phyloP scores from a whole-genome alignment of 164 flowering plant species.

The Euptelea pleiosperma region DNA sequence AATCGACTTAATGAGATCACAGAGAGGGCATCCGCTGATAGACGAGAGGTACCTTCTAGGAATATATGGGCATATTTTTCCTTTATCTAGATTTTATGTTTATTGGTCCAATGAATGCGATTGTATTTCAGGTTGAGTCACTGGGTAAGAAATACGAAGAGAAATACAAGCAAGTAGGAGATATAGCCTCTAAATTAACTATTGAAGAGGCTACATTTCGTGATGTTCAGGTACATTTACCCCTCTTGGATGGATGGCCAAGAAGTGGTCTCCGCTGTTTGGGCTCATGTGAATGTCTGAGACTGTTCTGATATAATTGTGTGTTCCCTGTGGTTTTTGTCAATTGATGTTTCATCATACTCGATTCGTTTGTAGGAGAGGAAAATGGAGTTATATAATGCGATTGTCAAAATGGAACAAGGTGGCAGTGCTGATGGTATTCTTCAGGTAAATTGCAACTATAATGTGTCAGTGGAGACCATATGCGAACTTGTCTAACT shows the following conservation, averaged over 20 bases:
- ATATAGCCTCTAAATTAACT: slow-evolving; percentile 78
- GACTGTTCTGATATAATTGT: background rate
- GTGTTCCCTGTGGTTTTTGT: background rate
- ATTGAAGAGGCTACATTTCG: slow-evolving; percentile 91
- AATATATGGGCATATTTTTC: background rate
- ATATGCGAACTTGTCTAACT: slow-evolving; percentile 2
- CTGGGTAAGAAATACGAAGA: slow-evolving; percentile 91
- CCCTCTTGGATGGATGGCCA: background rate
- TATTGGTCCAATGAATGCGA: background rate
- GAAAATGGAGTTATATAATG: slow-evolving; percentile 77
- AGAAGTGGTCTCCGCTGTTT: background rate
- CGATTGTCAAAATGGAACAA: slow-evolving; percentile 83
- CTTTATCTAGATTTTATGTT: background rate
- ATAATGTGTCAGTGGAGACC: background rate
- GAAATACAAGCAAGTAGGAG: slow-evolving; percentile 89
- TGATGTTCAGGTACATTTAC: slow-evolving; percentile 65
- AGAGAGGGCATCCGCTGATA: slow-evolving; percentile 82
- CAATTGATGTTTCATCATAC: background rate
- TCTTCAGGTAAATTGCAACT: slow-evolving; percentile 54
- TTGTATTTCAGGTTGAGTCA: slow-evolving; percentile 59
- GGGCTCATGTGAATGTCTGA: background rate
- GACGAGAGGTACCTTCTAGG: slow-evolving; percentile 60
- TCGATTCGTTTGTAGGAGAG: slow-evolving; percentile 47
- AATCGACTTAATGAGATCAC: slow-evolving; percentile 86
- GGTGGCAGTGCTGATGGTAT: slow-evolving; percentile 56